These are phyloP conservation scores for Lipomyces kockii DNA, from an alignment of 805 yeast species.

Conservation along the genomic window DNA sequence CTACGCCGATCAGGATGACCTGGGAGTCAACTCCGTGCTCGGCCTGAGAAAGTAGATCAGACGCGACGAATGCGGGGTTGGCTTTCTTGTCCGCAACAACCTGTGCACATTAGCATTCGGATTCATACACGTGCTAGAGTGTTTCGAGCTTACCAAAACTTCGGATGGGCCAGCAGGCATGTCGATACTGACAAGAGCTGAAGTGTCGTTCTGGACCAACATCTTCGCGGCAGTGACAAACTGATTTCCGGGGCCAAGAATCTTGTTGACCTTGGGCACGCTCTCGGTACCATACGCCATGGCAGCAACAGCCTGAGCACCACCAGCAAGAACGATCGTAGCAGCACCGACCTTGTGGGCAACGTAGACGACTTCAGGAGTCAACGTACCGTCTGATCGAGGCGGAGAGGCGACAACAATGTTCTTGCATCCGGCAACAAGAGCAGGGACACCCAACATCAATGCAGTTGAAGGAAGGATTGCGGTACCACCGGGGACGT, in stretches of 20 bases:
- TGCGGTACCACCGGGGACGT: slow-evolving; percentile 99
- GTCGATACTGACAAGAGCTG: slow-evolving; percentile 93
- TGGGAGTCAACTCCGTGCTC: slow-evolving; percentile 99
- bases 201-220: slow-evolving; percentile 94
- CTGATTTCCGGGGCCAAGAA: slow-evolving; percentile 98
- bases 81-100: slow-evolving; percentile 78
- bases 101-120: background rate
- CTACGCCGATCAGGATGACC: slow-evolving; percentile 87
- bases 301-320: slow-evolving; percentile 99
- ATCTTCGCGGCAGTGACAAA: slow-evolving; percentile 99
- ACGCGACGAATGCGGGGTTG: slow-evolving; percentile 96
- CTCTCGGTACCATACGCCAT: slow-evolving; percentile 97
- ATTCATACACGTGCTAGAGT: background rate
- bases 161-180: slow-evolving; percentile 99
- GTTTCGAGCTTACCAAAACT: slow-evolving; percentile 64
- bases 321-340: slow-evolving; percentile 93
- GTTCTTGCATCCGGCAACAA: slow-evolving; percentile 94
- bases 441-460: slow-evolving; percentile 98
- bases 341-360: slow-evolving; percentile 95
- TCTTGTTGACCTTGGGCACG: slow-evolving; percentile 92
- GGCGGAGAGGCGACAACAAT: slow-evolving; percentile 96
- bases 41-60: slow-evolving; percentile 94
- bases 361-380: slow-evolving; percentile 97
- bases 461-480: slow-evolving; percentile 96
- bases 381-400: slow-evolving; percentile 84